Evolutionary conservation across 2,329 filamentous ascomycete species (phyloP), one percentile per base, ranked within the genome.

Genomic region (Diaporthe eres): DNA sequence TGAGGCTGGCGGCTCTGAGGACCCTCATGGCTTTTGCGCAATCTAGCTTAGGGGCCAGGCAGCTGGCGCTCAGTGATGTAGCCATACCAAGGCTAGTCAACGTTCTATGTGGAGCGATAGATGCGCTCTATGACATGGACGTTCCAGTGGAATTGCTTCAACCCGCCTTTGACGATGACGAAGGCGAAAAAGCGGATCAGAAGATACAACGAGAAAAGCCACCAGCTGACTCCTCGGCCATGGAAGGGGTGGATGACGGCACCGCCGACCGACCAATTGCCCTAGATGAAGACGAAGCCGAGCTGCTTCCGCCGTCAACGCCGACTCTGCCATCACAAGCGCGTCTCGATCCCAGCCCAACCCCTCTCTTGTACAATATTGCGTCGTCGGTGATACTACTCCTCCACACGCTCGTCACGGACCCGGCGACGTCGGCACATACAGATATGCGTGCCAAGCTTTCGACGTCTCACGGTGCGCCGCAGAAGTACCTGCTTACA

Each of bases 401-500:
- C 31, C 83, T 91, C 13, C 89, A 92, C 78, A 85, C 82, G 13
- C 85, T 91, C 2, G 84, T 90, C 39, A 91, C 87, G 2, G 85
- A 88, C 58, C 85, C 87, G 0, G 77, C 81, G 15, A 89, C 87
- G 2, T 84, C 86, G 0, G 82, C 86, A 61, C 78, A 84, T 8
- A 86, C 85, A 28, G 90, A 96, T 78, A 90, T 97, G 77, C 89
- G 92, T 67, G 88, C 90, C 67, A 97, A 96, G 82, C 87, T 98
- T 7, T 88, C 89, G 0, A 89, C 90, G 12, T 90, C 94, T 0
- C 88, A 91, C 7, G 94, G 95, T 4, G 94, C 93, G 0, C 90
- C 91, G 71, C 95, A 98, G 81, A 95, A 95, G 71, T 96, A 97
- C 80, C 87, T 97, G 1, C 90, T 98, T 13, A 92, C 92, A 2